A percentile compares a stretch with the other conserved stretches of the same genome.
Conservation (phyloP, 257 asterid genomes). For the Petrea volubilis region DNA sequence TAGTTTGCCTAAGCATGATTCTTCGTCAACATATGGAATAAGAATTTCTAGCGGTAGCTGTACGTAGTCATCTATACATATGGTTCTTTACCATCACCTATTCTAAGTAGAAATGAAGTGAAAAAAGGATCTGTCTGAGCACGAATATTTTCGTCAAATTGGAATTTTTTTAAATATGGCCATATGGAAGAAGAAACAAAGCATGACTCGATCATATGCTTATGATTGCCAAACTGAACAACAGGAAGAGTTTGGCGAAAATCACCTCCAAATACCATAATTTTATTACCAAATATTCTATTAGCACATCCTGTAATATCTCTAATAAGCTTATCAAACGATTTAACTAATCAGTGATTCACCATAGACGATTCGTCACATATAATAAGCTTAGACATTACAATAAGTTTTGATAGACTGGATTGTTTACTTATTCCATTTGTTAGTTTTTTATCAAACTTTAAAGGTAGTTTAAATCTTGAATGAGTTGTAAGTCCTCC, state of each 20-base stretch:
- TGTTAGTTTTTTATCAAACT: too few species aligned
- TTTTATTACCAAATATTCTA: neutral
- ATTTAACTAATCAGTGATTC: too few species aligned
- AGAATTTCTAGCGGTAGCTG: too few species aligned
- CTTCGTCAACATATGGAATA: too few species aligned
- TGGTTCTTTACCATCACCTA: neutral
- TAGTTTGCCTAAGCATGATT: too few species aligned
- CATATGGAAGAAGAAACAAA: neutral
- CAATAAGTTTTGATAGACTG: neutral
- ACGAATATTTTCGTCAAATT: neutral
- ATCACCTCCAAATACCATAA: neutral
- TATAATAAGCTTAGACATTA: too few species aligned
- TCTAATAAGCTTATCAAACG: too few species aligned
- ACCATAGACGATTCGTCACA: neutral
- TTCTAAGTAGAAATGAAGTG: neutral
- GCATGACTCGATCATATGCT: neutral
- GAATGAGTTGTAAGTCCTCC: neutral
- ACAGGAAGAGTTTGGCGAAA: neutral
- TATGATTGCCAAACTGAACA: too few species aligned
- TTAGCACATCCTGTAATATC: neutral
- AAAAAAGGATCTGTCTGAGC: neutral
- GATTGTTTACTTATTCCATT: neutral
- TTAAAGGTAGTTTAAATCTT: neutral
- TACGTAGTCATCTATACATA: too few species aligned
- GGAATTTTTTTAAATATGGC: neutral